Percentiles rank a stretch among this genome's conserved stretches.
Evolutionary conservation across 371 early-diverging fungal genomes (phyloP).

Genomic region (Parasitella parasitica): DNA sequence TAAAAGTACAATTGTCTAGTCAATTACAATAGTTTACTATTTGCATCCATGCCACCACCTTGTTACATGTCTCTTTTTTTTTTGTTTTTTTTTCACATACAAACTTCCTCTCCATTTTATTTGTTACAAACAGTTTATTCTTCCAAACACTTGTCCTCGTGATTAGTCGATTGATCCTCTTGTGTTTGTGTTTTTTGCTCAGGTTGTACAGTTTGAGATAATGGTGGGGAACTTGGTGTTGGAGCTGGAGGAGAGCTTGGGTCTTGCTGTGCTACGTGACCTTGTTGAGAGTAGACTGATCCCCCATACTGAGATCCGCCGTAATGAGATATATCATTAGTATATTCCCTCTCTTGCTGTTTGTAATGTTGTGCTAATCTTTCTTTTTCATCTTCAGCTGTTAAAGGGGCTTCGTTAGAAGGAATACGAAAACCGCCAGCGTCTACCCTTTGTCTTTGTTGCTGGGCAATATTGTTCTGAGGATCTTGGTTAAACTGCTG

Average conservation of each 20-base stretch:
- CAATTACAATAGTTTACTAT: too few relatives aligned
- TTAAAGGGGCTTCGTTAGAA: not conserved
- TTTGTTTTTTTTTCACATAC: too few relatives aligned
- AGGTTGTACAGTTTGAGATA: not conserved
- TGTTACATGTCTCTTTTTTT: too few relatives aligned
- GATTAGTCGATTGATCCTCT: not conserved
- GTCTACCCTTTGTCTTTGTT: conserved; percentile 31
- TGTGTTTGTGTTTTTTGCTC: not conserved
- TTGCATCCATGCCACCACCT: too few relatives aligned
- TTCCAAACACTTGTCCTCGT: conserved; percentile 7
- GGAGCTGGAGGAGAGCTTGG: not conserved
- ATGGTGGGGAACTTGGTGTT: not conserved
- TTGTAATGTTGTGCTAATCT: conserved; percentile 22
- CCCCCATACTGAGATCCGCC: conserved; percentile 4
- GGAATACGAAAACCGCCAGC: conserved; percentile 49
- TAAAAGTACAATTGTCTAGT: too few relatives aligned
- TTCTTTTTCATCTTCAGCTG: conserved; percentile 35
- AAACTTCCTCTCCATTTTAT: too few relatives aligned
- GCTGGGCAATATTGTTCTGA: not conserved
- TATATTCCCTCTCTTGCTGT: conserved; percentile 13
- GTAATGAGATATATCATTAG: not conserved
- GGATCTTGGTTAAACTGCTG: conserved; percentile 29
- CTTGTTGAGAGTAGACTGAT: not conserved
- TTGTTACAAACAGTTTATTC: too few relatives aligned
- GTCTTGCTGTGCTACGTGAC: not conserved